These are phyloP conservation scores for Tetragonia tetragonoides DNA, from an alignment of 148 eudicot genomes.

Conservation along the genomic window DNA sequence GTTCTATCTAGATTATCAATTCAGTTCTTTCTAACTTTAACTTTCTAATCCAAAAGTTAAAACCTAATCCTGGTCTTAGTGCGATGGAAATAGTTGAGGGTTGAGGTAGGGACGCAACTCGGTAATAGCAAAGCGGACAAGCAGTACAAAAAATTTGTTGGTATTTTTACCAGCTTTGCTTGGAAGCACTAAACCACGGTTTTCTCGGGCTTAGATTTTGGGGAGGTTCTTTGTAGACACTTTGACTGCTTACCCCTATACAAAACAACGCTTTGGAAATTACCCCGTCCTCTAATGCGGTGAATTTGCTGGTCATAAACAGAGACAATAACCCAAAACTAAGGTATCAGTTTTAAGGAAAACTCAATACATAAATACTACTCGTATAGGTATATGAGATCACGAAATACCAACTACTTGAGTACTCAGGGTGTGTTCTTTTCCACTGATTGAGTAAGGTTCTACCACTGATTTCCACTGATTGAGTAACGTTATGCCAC, in stretches of 20 bases:
- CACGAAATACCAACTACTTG: too few relatives aligned
- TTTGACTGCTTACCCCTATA: constrained; percentile 37
- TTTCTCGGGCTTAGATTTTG: constrained; percentile 30
- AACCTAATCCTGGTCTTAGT: neutral
- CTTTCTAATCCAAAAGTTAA: too few relatives aligned
- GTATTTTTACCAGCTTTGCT: neutral
- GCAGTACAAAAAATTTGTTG: neutral
- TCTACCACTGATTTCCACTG: too few relatives aligned
- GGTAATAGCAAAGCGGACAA: neutral
- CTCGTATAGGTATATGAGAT: too few relatives aligned
- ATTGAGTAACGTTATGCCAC: too few relatives aligned
- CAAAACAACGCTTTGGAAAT: constrained; percentile 36
- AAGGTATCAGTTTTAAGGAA: neutral
- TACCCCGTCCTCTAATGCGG: constrained; percentile 8
- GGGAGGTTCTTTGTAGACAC: constrained; percentile 16
- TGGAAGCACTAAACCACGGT: constrained; percentile 40
- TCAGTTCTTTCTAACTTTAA: too few relatives aligned
- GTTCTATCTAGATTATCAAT: too few relatives aligned
- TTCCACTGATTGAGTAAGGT: too few relatives aligned
- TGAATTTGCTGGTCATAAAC: neutral
- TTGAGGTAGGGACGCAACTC: neutral
- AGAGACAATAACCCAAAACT: neutral
- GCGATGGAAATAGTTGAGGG: neutral
- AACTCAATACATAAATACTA: too few relatives aligned
- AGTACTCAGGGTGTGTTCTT: too few relatives aligned